Percentiles rank a stretch among this genome's conserved stretches.
phyloP scores from a whole-genome alignment of 1,284 basidiomycete genomes.

The Fomitopsis betulina region DNA sequence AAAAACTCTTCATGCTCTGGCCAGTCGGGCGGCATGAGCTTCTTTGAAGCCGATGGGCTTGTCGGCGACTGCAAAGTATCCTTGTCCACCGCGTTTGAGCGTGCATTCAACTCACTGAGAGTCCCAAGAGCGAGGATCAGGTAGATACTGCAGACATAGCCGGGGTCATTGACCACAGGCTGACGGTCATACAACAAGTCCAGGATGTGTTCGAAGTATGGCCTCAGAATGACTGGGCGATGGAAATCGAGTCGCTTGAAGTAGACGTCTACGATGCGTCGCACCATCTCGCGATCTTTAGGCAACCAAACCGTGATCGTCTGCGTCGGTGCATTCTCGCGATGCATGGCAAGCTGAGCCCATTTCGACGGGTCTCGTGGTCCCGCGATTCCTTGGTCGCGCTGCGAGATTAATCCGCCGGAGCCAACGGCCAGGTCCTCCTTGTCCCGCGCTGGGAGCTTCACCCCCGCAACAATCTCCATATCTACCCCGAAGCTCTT shows the following conservation, averaged over 20 bases:
- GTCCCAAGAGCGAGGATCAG: slow-evolving; percentile 75
- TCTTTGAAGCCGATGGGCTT: slow-evolving; percentile 38
- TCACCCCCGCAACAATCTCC: slow-evolving; percentile 61
- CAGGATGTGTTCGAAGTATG: slow-evolving; percentile 59
- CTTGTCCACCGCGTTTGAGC: slow-evolving; percentile 42
- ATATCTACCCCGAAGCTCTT: slow-evolving; percentile 74
- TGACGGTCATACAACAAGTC: slow-evolving; percentile 59
- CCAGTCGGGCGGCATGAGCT: slow-evolving; percentile 68
- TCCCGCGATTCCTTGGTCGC: slow-evolving; percentile 56
- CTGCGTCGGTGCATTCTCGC: slow-evolving; percentile 31
- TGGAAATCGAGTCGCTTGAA: slow-evolving; percentile 73
- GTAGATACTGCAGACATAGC: slow-evolving; percentile 72
- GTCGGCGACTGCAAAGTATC: slow-evolving; percentile 25
- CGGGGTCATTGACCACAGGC: slow-evolving; percentile 56
- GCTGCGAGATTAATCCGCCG: slow-evolving; percentile 60
- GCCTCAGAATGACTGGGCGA: slow-evolving; percentile 65
- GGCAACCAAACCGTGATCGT: slow-evolving; percentile 54
- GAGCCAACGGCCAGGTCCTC: slow-evolving; percentile 76
- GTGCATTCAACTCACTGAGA: slow-evolving; percentile 72
- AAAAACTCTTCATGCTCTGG: slow-evolving; percentile 80
- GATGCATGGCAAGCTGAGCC: slow-evolving; percentile 46
- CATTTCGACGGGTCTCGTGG: slow-evolving; percentile 57
- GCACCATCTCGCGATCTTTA: slow-evolving; percentile 64
- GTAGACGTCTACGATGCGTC: slow-evolving; percentile 60
- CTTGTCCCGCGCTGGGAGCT: slow-evolving; percentile 48